Conservation (phyloP, 129 eudicot genomes). For the Scalesia atractyloides region DNA sequence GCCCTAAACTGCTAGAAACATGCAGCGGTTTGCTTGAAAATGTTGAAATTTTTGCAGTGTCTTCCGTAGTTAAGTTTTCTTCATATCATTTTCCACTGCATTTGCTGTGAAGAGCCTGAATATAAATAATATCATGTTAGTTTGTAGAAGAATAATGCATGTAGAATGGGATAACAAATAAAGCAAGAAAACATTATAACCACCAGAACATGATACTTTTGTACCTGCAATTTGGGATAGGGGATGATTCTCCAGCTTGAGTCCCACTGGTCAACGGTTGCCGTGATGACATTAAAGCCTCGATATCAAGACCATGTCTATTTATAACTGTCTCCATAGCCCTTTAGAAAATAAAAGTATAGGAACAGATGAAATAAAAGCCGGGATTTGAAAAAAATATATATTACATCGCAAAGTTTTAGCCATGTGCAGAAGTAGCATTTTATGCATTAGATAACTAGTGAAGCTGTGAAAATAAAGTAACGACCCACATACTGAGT, state of each 20-base stretch:
- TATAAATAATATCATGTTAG: conserved; percentile 25
- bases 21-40: conserved; percentile 56
- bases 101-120: conserved; percentile 76
- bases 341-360: conserved; percentile 44
- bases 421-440: conserved; percentile 7
- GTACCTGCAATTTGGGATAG: conserved; percentile 73
- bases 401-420: conserved; percentile 17
- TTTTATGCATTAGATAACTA: conserved; percentile 4
- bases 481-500: neutral
- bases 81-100: conserved; percentile 51
- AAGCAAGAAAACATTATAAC: neutral
- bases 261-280: conserved; percentile 65
- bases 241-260: conserved; percentile 67
- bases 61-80: conserved; percentile 47
- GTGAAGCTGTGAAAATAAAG: neutral
- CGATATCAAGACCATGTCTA: conserved; percentile 86
- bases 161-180: conserved; percentile 1
- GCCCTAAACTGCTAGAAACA: conserved; percentile 57
- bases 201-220: neutral
- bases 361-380: conserved; percentile 2
- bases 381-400: neutral
- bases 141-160: conserved; percentile 11
- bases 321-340: conserved; percentile 99
- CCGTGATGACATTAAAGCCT: conserved; percentile 72
- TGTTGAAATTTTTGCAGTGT: conserved; percentile 46